phyloP scores from a whole-genome alignment of 306 rosid genomes.

The peach (Prunus persica) region Prunus_persica_NCBIv2 NC_034009.1:38863501-38864000 shows the following conservation, averaged over 20 bases:
- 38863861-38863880: neutral
- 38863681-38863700: neutral
- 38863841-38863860: conserved; percentile 31
- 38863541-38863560: neutral
- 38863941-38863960: conserved; percentile 64
- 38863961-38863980: conserved; percentile 59
- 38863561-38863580: neutral
- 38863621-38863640: neutral
- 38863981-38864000: conserved; percentile 13
- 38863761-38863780: conserved; percentile 66
- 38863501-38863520: conserved; percentile 19
- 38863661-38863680: conserved; percentile 4
- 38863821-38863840: conserved; percentile 55
- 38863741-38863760: conserved; percentile 46
- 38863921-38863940: conserved; percentile 61
- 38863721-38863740: conserved; percentile 34
- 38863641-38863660: neutral
- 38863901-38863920: conserved; percentile 66
- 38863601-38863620: neutral
- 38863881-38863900: conserved; percentile 6
- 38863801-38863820: conserved; percentile 62
- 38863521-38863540: neutral
- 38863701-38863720: conserved; percentile 59
- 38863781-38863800: conserved; percentile 68
- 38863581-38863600: neutral